Percentiles rank a stretch among this genome's conserved stretches.
Evolutionary conservation across 192 early-diverging fungal species (phyloP).

Genomic region (Coemansia asiatica): DNA sequence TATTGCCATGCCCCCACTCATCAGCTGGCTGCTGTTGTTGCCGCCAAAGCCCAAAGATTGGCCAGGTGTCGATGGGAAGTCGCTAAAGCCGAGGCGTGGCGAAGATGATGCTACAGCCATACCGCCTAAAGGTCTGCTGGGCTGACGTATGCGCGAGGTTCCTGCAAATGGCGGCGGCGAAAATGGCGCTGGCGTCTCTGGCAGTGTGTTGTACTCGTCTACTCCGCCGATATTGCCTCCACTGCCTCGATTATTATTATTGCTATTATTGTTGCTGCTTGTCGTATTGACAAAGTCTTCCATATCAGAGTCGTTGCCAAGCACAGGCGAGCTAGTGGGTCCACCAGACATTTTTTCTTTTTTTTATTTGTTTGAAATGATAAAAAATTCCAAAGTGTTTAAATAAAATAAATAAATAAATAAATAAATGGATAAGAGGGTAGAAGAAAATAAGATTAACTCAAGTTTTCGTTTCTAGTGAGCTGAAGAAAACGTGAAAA

Average conservation of each 20-base stretch:
- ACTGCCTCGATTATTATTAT: neutral
- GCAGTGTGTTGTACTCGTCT: constrained; percentile 41
- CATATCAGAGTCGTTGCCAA: constrained; percentile 38
- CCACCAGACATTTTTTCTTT: constrained; percentile 27
- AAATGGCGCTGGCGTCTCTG: constrained; percentile 45
- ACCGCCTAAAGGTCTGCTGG: neutral
- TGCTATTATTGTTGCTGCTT: neutral
- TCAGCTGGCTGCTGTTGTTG: constrained; percentile 28
- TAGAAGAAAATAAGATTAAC: neutral
- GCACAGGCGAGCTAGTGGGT: constrained; percentile 37
- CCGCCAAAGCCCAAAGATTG: constrained; percentile 20
- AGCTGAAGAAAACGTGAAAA: neutral
- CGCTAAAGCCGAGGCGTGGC: constrained; percentile 47
- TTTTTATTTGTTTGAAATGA: neutral
- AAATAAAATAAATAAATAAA: neutral
- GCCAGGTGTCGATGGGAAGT: constrained; percentile 38
- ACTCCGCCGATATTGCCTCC: neutral
- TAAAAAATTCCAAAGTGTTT: neutral
- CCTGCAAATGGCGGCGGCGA: constrained; percentile 28
- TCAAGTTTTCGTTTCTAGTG: neutral
- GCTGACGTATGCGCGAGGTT: constrained; percentile 11
- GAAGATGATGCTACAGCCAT: constrained; percentile 25
- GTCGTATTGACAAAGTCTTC: constrained; percentile 16
- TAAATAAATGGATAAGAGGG: neutral
- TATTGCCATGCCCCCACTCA: constrained; percentile 28